phyloP scores from a whole-genome alignment of 768 basidiomycete species.

The Pleurotus tuber-regium region DNA sequence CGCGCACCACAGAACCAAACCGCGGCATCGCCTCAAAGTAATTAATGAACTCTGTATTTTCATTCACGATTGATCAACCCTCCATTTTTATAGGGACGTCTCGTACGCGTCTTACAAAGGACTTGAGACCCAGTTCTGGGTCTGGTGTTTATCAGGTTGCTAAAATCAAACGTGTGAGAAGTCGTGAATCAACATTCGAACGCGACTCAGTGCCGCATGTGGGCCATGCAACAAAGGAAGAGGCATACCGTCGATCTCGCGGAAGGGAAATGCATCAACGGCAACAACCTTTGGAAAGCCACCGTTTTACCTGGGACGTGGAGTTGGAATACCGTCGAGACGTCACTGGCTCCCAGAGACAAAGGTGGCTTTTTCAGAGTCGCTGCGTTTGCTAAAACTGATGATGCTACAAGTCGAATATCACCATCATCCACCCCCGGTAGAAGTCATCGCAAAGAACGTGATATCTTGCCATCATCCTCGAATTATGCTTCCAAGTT shows the following conservation, averaged over 20 bases:
- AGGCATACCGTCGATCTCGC: background rate
- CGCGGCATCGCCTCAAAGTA: background rate
- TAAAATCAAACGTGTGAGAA: background rate
- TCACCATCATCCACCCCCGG: background rate
- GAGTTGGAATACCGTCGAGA: background rate
- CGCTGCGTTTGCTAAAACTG: background rate
- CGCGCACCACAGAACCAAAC: background rate
- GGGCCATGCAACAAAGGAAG: background rate
- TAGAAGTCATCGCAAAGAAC: background rate
- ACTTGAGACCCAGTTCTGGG: background rate
- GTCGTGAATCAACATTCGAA: background rate
- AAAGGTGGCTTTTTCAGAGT: background rate
- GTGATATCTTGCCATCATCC: background rate
- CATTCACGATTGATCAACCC: background rate
- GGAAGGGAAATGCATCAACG: background rate
- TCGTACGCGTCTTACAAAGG: conserved; percentile 2
- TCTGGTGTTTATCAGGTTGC: background rate
- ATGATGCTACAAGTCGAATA: background rate
- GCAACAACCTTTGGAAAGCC: background rate
- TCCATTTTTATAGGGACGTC: background rate
- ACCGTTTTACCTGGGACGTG: background rate
- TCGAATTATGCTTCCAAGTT: background rate
- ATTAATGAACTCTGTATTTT: background rate
- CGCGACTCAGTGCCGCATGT: conserved; percentile 4
- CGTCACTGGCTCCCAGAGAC: no score